Conservation (phyloP, 371 early-diverging fungal genomes). For the Mucor racemosus region DNA sequence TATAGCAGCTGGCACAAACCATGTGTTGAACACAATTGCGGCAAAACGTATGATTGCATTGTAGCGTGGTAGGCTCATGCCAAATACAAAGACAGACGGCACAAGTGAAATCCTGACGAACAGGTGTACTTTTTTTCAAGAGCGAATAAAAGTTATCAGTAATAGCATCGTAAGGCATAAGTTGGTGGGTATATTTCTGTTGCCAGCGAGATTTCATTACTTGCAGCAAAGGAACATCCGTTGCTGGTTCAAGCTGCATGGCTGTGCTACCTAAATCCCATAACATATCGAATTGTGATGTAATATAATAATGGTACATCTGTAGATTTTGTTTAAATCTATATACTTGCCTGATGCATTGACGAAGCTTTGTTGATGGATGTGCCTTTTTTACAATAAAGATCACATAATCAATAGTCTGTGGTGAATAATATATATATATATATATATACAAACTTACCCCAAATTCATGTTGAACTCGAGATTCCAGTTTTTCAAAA, state of each 20-base stretch:
- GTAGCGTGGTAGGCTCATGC: constrained; percentile 18
- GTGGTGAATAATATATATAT: too few species aligned
- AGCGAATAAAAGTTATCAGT: constrained; percentile 3
- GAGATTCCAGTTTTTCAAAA: background rate
- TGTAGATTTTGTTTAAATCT: constrained; percentile 13
- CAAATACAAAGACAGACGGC: constrained; percentile 21
- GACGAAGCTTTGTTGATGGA: background rate
- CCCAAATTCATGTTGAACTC: constrained; percentile 6
- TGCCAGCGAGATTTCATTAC: constrained; percentile 19
- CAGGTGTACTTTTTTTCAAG: constrained; percentile 2
- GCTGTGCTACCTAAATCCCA: constrained; percentile 13
- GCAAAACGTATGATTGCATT: constrained; percentile 26
- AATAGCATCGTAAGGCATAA: background rate
- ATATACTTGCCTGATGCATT: constrained; percentile 20
- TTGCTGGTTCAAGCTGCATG: background rate
- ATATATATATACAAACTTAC: background rate
- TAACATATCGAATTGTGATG: constrained; percentile 17
- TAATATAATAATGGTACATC: constrained; percentile 17
- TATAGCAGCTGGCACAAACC: constrained; percentile 16
- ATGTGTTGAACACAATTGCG: constrained; percentile 23
- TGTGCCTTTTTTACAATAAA: background rate
- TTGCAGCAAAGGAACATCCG: constrained; percentile 1
- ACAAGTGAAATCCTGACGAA: constrained; percentile 16
- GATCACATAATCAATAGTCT: background rate
- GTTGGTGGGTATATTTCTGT: constrained; percentile 4